Percentiles rank a stretch among this genome's conserved stretches.
These are phyloP conservation scores for Calonectria naviculata DNA, from an alignment of 2,329 filamentous ascomycete species.

Conservation along the genomic window DNA sequence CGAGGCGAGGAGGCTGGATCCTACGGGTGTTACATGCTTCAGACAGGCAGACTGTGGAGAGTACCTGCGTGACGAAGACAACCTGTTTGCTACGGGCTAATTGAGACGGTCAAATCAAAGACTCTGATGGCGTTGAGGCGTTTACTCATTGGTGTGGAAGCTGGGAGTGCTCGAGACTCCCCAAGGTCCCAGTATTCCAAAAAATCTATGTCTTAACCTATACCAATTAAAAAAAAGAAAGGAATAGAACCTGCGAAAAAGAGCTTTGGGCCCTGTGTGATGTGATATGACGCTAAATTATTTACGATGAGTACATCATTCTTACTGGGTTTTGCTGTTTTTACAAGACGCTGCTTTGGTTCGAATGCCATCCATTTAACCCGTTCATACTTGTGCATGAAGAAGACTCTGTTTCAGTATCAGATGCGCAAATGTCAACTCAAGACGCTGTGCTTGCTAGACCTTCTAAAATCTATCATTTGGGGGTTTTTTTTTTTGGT, in stretches of 20 bases:
- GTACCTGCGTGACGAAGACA: constrained; percentile 87
- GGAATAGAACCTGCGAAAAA: neutral
- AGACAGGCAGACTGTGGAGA: constrained; percentile 95
- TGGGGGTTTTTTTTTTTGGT: no score
- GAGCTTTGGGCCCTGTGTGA: neutral
- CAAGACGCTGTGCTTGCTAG: constrained; percentile 34
- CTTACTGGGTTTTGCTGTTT: no score
- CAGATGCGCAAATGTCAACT: constrained; percentile 36
- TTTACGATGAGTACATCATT: no score
- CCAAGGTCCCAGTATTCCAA: neutral
- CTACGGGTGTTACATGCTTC: constrained; percentile 90
- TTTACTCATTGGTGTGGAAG: constrained; percentile 31
- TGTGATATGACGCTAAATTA: neutral
- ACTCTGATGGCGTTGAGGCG: constrained; percentile 40
- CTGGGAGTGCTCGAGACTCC: neutral
- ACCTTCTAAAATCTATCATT: constrained; percentile 20
- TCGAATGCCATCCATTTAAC: no score
- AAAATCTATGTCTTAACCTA: neutral
- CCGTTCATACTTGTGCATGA: constrained; percentile 22
- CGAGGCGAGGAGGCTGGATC: constrained; percentile 86
- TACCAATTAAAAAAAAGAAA: neutral
- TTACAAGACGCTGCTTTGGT: no score
- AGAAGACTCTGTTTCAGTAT: no score
- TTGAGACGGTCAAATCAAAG: constrained; percentile 8
- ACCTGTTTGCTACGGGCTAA: constrained; percentile 67